phyloP scores from a whole-genome alignment of 208 protist species.

The Trypanosoma melophagium region DNA sequence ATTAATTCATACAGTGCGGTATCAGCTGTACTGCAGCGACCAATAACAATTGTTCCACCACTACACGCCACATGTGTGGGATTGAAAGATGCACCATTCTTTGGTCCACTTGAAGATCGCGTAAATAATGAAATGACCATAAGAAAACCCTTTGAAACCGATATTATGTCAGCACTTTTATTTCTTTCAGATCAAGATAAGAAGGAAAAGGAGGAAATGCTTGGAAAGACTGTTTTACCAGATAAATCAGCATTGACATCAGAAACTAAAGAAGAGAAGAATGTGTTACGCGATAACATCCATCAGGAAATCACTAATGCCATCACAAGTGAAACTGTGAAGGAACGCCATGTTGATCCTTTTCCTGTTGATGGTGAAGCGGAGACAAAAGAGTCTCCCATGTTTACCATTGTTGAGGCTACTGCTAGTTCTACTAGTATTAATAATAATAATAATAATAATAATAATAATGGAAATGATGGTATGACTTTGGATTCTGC shows the following conservation, averaged over 20 bases:
- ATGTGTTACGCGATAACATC: too few species aligned
- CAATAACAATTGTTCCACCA: slow-evolving; percentile 49
- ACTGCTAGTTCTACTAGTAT: background rate
- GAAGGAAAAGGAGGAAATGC: background rate
- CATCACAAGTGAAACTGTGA: background rate
- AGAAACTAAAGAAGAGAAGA: too few species aligned
- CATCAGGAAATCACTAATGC: background rate
- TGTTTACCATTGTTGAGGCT: background rate
- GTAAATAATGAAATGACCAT: slow-evolving; percentile 28
- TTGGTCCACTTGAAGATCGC: slow-evolving; percentile 21
- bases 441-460: background rate
- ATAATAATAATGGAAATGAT: background rate
- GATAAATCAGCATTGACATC: too few species aligned
- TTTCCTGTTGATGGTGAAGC: background rate
- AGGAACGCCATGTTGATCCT: slow-evolving; percentile 17
- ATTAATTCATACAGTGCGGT: slow-evolving; percentile 22
- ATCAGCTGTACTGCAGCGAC: slow-evolving; percentile 29
- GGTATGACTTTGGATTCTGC: background rate
- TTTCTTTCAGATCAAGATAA: slow-evolving; percentile 24
- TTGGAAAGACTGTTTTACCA: background rate
- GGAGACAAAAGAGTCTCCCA: background rate
- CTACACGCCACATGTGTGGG: slow-evolving; percentile 50
- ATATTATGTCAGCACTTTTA: slow-evolving; percentile 37
- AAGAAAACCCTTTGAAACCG: slow-evolving; percentile 26
- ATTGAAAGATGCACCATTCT: slow-evolving; percentile 27